Percentiles rank a stretch among this genome's conserved stretches.
phyloP scores from a whole-genome alignment of 257 asterid genomes.

The Solanum acaule region DNA sequence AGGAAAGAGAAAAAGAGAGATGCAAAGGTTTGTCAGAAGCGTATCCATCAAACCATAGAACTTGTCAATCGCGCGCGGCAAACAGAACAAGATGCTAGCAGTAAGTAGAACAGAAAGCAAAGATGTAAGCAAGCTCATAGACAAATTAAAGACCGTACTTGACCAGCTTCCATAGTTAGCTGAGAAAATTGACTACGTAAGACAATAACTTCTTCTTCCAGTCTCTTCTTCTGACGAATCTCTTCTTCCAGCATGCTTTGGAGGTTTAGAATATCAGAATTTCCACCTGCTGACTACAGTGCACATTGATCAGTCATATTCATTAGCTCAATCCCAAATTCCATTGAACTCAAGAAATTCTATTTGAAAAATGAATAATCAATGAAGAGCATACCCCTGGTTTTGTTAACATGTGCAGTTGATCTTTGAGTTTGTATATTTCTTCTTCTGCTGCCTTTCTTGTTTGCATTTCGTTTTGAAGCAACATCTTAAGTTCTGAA shows the following conservation, averaged over 20 bases:
- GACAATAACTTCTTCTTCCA: slow-evolving; percentile 86
- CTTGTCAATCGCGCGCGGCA: neutral
- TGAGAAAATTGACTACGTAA: slow-evolving; percentile 68
- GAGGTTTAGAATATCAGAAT: slow-evolving; percentile 40
- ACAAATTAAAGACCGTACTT: slow-evolving; percentile 27
- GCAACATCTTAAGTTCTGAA: slow-evolving; percentile 53
- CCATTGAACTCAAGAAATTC: slow-evolving; percentile 4
- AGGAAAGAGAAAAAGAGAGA: neutral
- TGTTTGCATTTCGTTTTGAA: slow-evolving; percentile 58
- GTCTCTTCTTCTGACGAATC: slow-evolving; percentile 62
- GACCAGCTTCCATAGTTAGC: slow-evolving; percentile 61
- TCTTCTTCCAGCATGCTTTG: slow-evolving; percentile 78
- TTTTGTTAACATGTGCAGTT: slow-evolving; percentile 38
- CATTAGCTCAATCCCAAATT: slow-evolving; percentile 9
- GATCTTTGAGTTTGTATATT: slow-evolving; percentile 44
- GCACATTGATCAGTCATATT: slow-evolving; percentile 23
- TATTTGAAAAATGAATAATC: slow-evolving; percentile 1
- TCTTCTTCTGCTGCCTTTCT: slow-evolving; percentile 90
- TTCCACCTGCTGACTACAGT: slow-evolving; percentile 63
- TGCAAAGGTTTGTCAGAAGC: neutral
- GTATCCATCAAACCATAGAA: neutral
- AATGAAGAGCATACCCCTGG: slow-evolving; percentile 37
- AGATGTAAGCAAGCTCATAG: neutral
- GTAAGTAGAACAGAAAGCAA: neutral
- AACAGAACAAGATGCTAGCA: neutral